A percentile compares a stretch with the other conserved stretches of the same genome.
Conservation (phyloP, 2,329 filamentous ascomycete genomes). For the Byssothecium circinans region DNA sequence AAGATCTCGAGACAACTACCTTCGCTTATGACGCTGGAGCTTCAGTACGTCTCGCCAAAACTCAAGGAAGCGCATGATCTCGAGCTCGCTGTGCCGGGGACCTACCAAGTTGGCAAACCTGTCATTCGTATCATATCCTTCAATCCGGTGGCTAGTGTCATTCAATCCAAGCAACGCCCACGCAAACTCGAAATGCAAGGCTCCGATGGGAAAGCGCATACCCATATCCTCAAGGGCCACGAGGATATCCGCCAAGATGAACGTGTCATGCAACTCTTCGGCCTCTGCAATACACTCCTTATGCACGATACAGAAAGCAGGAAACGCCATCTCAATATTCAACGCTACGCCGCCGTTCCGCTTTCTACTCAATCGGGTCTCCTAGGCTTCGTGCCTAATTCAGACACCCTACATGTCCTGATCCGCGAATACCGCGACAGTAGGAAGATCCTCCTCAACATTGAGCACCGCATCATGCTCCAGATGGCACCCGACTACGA, state of each 20-base stretch:
- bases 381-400: constrained; percentile 95
- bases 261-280: constrained; percentile 98
- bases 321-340: constrained; percentile 95
- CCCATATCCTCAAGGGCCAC: constrained; percentile 95
- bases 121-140: constrained; percentile 87
- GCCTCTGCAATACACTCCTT: constrained; percentile 92
- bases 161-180: constrained; percentile 95
- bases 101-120: constrained; percentile 78
- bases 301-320: constrained; percentile 93
- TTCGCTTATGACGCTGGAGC: constrained; percentile 86
- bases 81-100: constrained; percentile 93
- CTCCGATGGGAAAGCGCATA: constrained; percentile 84
- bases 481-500: constrained; percentile 99
- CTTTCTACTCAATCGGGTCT: constrained; percentile 95
- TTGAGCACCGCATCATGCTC: constrained; percentile 99
- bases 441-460: constrained; percentile 95
- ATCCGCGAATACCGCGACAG: constrained; percentile 98
- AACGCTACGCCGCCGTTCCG: constrained; percentile 94
- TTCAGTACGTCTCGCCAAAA: constrained; percentile 96
- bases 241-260: constrained; percentile 99
- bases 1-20: constrained; percentile 92
- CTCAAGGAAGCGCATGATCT: constrained; percentile 82
- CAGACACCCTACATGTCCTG: constrained; percentile 92
- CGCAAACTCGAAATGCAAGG: constrained; percentile 85
- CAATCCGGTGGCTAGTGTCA: constrained; percentile 85